Base-by-base conservation (phyloP, 352 stramenopile genomes). In the Phytophthora agathidicida region DNA sequence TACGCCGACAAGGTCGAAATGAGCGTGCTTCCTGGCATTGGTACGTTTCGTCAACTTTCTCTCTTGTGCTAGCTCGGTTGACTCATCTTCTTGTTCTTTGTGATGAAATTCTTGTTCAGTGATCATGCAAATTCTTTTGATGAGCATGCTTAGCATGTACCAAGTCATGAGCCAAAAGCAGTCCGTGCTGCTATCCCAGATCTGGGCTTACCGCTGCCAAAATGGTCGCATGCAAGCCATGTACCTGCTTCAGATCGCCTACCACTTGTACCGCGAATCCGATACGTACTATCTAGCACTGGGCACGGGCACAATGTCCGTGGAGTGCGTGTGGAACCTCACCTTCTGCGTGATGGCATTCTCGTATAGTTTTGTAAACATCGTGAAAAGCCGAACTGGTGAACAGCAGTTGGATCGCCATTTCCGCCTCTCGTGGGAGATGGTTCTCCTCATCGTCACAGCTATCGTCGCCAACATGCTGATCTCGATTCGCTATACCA, bases 151-250 rank as follows among this genome's bases (percentile, higher is more conserved):
- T 26, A 69, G 57, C 16, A 60, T 75, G 41, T 72, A 75, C 28
- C 62, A 75, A 64, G 63, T 68, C 10, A 73, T 75, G 67, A 32
- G 51, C 24, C 67, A 70, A 22, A 69, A 65, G 23, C 62, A 71
- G 22, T 73, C 67, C 2, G 67, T 73, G 27, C 48, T 75, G 24
- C 33, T 75, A 14, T 73, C 57, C 9, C 67, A 75, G 49, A 75
- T 75, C 43, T 75, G 67, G 67, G 67, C 67, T 22, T 75, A 75
- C 20, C 57, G 58, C 10, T 75, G 67, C 42, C 67, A 75, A 48
- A 75, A 61, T 48, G 67, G 67, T 31, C 67, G 61, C 16, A 68
- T 69, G 57, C 62, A 75, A 52, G 48, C 65, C 27, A 68, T 70
- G 62, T 75, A 75, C 37, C 38, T 73, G 41, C 44, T 60, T 7